Percentiles rank a stretch among this genome's conserved stretches.
Evolutionary conservation across 768 basidiomycete genomes (phyloP).

Genomic region (Glaciozyma antarctica): DNA sequence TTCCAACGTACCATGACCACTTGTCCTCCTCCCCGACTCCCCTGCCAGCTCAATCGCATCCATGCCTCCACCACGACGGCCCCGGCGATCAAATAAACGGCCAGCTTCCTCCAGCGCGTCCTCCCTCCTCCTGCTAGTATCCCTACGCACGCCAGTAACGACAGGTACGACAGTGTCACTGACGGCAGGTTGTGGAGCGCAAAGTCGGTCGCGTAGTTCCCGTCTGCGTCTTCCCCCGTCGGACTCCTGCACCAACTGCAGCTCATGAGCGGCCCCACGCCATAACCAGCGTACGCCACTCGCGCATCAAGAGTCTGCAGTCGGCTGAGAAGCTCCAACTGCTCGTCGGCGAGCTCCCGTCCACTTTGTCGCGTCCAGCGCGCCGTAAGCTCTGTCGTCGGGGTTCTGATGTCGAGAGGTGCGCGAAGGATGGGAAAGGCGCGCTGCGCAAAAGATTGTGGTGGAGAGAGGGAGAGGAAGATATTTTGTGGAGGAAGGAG

Average conservation of each 20-base stretch:
- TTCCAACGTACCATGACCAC: constrained; percentile 4
- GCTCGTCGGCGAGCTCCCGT: not conserved
- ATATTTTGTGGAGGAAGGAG: constrained; percentile 8
- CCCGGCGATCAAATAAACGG: not conserved
- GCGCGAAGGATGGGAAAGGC: constrained; percentile 20
- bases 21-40: not conserved
- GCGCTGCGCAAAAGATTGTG: constrained; percentile 11
- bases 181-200: constrained; percentile 1
- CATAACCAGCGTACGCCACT: constrained; percentile 18
- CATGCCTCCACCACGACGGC: not conserved
- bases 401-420: constrained; percentile 23
- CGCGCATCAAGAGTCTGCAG: constrained; percentile 29
- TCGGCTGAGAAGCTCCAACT: constrained; percentile 9
- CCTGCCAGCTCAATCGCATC: constrained; percentile 8
- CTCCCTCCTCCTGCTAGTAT: constrained; percentile 2
- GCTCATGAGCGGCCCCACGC: not conserved
- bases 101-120: constrained; percentile 2
- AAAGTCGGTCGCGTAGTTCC: constrained; percentile 18
- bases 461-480: constrained; percentile 21
- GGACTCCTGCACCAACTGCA: constrained; percentile 21
- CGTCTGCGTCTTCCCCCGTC: not conserved
- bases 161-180: constrained; percentile 2
- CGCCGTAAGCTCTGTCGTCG: constrained; percentile 16
- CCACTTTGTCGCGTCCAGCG: not conserved
- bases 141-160: constrained; percentile 2